Conservation (phyloP, 139 green algal genomes). For the Volvox africanus region DNA sequence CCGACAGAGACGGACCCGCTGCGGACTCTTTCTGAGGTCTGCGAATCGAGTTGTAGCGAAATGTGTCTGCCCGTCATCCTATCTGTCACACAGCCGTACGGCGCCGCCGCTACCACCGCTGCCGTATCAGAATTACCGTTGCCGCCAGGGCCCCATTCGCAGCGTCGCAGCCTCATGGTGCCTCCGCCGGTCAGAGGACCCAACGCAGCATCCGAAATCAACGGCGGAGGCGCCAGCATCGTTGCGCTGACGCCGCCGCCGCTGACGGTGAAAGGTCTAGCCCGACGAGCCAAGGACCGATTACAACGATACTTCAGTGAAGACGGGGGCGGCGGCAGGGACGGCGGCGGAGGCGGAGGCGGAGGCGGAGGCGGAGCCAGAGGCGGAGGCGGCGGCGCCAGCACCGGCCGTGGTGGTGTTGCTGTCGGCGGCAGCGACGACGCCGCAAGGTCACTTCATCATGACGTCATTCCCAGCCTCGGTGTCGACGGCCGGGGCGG, state of each 20-base stretch:
- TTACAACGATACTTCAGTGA: conserved; percentile 18
- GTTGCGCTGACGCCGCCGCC: background rate
- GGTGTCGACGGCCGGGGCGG: background rate
- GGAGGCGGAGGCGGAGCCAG: background rate
- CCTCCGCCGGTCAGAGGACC: background rate
- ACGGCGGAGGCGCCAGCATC: background rate
- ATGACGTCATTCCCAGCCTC: too few species aligned
- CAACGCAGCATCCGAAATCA: background rate
- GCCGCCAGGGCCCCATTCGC: background rate
- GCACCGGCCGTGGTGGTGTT: background rate
- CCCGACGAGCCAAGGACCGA: background rate
- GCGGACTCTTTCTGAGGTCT: background rate
- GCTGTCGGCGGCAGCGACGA: background rate
- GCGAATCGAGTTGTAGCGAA: background rate
- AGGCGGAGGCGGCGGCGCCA: background rate
- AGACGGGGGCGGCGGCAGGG: background rate
- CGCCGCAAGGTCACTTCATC: background rate
- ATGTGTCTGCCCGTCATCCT: background rate
- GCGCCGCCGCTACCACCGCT: background rate
- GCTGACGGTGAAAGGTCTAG: background rate
- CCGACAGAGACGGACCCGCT: background rate
- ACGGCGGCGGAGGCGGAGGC: background rate
- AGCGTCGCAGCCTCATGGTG: background rate
- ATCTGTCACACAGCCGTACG: background rate
- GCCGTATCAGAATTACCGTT: background rate